Conservation (phyloP, 192 early-diverging fungal genomes). For the Jimgerdemannia flammicorona region DNA sequence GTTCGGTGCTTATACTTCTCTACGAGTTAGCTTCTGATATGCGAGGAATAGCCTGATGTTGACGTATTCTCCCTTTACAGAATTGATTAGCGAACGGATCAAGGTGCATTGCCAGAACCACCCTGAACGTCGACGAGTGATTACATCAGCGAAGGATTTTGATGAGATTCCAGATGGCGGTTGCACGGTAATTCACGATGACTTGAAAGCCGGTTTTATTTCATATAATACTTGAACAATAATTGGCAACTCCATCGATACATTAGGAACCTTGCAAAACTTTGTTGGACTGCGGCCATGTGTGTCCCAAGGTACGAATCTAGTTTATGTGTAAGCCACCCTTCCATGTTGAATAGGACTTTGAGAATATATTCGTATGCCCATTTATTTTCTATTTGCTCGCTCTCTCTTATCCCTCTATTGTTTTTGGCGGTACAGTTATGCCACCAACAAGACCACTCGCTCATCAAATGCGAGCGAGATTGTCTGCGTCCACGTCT, state of each 20-base stretch:
- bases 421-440: neutral
- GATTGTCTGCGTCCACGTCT: conserved; percentile 9
- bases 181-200: conserved; percentile 8
- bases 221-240: neutral
- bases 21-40: no score
- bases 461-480: conserved; percentile 5
- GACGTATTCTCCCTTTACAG: neutral
- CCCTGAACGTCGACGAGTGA: neutral
- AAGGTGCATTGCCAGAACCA: conserved; percentile 8
- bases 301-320: conserved; percentile 14
- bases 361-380: no score
- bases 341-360: no score
- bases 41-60: neutral
- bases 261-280: conserved; percentile 6
- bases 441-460: conserved; percentile 12
- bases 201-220: neutral
- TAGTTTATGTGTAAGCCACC: neutral
- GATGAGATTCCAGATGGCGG: conserved; percentile 14
- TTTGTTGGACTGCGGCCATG: conserved; percentile 19
- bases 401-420: no score
- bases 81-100: neutral
- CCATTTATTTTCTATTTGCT: no score
- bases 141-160: conserved; percentile 9
- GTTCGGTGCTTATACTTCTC: neutral
- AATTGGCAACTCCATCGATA: neutral